Evolutionary conservation across 768 basidiomycete species (phyloP), one percentile per base, ranked within the genome.

Genomic region (Mycena filopes): DNA sequence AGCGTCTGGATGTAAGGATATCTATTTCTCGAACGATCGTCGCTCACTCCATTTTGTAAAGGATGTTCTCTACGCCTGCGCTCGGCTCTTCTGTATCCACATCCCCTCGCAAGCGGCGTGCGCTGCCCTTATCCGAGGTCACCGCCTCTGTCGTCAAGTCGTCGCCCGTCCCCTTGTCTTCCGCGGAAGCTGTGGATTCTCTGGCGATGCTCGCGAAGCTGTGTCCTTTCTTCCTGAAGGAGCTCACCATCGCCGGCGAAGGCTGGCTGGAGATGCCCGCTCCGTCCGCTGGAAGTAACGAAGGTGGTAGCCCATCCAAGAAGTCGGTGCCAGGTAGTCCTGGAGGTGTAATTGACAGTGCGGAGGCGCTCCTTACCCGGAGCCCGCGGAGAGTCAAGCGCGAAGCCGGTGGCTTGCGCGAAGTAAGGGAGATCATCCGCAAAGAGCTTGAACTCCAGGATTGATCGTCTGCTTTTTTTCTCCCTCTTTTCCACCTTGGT

Each of bases 341-440:
- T 5, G 83, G 85, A 56, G 75, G 77, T n/a, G 87, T 84, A 70
- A 75, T 86, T 57, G 85, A 89, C 59, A 91, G 87, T 67, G 87
- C 84, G 23, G 78, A 84, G 62, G 87, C 88, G 74, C 70, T 93
- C 21, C 75, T 88, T 18, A 87, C 82, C 28, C 82, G 92, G 49
- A 94, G 93, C 75, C 93, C 93, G 9, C 86, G 85, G 60, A 80
- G 86, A 64, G 88, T 95, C 38, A 90, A 87, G 72, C 83, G 81
- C 28, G 91, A 93, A 71, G 84, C 80, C 7, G 90, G 92, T 33
- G 92, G 93, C 0, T 80, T 95, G 69, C 83, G 93, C 41, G 86
- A 92, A 74, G 93, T 94, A 33, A 81, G 93, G 61, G 93, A 95
- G 77, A 89, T 92, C 71, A 92, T 95, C 72, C 84, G 92, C 70